These are phyloP conservation scores for Phialemoniopsis sp. DNA, from an alignment of 2,329 filamentous ascomycete genomes.

Conservation along the genomic window DNA sequence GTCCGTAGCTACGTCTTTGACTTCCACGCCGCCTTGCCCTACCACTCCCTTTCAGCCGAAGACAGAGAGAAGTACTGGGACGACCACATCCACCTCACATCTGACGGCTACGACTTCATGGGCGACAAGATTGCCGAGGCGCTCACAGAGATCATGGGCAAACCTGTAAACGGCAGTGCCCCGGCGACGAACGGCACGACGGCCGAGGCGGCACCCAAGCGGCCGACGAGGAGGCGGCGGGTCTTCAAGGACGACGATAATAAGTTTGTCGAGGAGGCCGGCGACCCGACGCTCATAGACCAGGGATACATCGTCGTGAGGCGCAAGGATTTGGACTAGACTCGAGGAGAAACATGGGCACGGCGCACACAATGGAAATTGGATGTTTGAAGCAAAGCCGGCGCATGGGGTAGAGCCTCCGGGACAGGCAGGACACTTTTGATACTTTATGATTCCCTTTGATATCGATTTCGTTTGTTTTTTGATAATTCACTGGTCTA, in stretches of 20 bases:
- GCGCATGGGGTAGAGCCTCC: too few relatives aligned
- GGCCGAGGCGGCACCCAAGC: constrained; percentile 11
- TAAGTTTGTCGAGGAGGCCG: constrained; percentile 45
- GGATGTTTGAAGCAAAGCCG: too few relatives aligned
- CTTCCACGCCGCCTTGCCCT: constrained; percentile 50
- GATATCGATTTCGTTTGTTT: too few relatives aligned
- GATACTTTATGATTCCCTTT: too few relatives aligned
- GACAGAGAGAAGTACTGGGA: constrained; percentile 52
- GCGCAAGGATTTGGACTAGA: constrained; percentile 45
- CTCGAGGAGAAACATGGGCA: not conserved
- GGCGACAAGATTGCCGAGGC: constrained; percentile 51
- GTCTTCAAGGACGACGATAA: constrained; percentile 32
- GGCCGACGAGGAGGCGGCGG: constrained; percentile 9
- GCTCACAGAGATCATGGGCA: constrained; percentile 40
- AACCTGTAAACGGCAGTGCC: constrained; percentile 5
- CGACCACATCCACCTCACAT: constrained; percentile 56
- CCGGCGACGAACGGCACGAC: not conserved
- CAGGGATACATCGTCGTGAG: constrained; percentile 52
- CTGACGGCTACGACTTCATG: constrained; percentile 58
- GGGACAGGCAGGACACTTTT: too few relatives aligned
- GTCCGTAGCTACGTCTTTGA: constrained; percentile 50
- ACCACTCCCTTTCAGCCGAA: constrained; percentile 38
- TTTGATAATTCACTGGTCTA: too few relatives aligned
- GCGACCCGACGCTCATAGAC: constrained; percentile 38
- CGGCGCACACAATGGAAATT: not conserved